phyloP scores from a whole-genome alignment of 805 yeast genomes.

The Ogataea corticis region DNA sequence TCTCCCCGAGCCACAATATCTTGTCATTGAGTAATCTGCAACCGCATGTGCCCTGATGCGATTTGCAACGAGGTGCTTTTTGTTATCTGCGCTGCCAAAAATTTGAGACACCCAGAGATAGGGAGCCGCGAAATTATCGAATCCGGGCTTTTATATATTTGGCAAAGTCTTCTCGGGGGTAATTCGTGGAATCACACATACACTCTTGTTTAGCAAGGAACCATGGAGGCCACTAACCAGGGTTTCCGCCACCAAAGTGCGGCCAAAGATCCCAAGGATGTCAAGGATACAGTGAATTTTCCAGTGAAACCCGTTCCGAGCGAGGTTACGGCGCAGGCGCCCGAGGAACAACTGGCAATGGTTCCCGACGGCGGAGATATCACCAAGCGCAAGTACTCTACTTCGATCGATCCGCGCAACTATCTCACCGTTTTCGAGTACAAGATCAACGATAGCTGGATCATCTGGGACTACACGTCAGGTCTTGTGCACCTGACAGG shows the following conservation, averaged over 20 bases:
- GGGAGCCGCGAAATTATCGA: neutral
- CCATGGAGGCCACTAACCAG: neutral
- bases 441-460: slow-evolving; percentile 65
- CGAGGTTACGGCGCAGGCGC: slow-evolving; percentile 14
- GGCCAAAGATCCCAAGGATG: neutral
- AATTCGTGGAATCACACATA: neutral
- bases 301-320: slow-evolving; percentile 27
- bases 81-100: slow-evolving; percentile 7
- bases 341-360: slow-evolving; percentile 23
- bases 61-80: neutral
- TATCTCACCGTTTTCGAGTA: slow-evolving; percentile 73
- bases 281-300: slow-evolving; percentile 20
- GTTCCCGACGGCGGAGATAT: slow-evolving; percentile 24
- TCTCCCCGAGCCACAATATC: neutral
- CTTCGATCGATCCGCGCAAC: slow-evolving; percentile 71
- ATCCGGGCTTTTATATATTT: too few relatives aligned
- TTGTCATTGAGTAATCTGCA: too few relatives aligned
- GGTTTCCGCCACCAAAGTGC: slow-evolving; percentile 1
- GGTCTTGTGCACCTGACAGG: slow-evolving; percentile 90
- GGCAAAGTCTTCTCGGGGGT: neutral
- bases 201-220: neutral
- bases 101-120: slow-evolving; percentile 5
- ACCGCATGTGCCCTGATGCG: slow-evolving; percentile 6
- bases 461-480: slow-evolving; percentile 82
- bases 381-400: slow-evolving; percentile 56